Conservation (phyloP, 2,329 filamentous ascomycete species). For the Paecilomyces variotii region DNA sequence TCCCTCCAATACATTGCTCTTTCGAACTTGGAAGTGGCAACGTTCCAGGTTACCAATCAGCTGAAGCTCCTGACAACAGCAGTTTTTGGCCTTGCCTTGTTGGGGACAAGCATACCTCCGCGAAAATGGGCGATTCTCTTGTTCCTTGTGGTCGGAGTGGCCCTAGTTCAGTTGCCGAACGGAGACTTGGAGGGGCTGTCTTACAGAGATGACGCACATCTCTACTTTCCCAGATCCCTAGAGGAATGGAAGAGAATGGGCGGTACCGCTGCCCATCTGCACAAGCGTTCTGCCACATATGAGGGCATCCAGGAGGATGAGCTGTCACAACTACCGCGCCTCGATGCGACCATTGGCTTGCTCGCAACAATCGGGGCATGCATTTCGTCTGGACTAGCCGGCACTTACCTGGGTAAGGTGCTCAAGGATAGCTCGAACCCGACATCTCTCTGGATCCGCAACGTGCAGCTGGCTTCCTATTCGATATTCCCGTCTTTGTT, state of each 20-base stretch:
- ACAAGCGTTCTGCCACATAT: conserved; percentile 76
- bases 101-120: conserved; percentile 60
- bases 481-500: conserved; percentile 84
- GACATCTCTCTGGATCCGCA: conserved; percentile 84
- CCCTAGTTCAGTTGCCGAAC: conserved; percentile 72
- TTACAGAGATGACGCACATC: conserved; percentile 49
- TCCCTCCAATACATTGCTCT: conserved; percentile 88
- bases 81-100: conserved; percentile 71
- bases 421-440: conserved; percentile 72
- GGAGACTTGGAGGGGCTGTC: conserved; percentile 44
- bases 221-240: conserved; percentile 69
- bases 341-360: conserved; percentile 75
- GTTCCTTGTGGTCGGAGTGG: conserved; percentile 72
- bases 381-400: conserved; percentile 72
- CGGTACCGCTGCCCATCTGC: conserved; percentile 41
- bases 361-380: conserved; percentile 71
- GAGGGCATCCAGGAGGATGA: conserved; percentile 70
- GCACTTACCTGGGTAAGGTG: conserved; percentile 66
- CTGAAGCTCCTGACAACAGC: conserved; percentile 90
- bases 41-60: conserved; percentile 90
- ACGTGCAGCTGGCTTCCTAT: conserved; percentile 90
- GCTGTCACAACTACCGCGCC: conserved; percentile 43
- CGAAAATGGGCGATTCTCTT: conserved; percentile 76
- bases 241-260: conserved; percentile 61
- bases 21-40: conserved; percentile 82